Percentiles rank a stretch among this genome's conserved stretches.
phyloP scores from a whole-genome alignment of 83 land plant genomes.

The Picea mariana region DNA sequence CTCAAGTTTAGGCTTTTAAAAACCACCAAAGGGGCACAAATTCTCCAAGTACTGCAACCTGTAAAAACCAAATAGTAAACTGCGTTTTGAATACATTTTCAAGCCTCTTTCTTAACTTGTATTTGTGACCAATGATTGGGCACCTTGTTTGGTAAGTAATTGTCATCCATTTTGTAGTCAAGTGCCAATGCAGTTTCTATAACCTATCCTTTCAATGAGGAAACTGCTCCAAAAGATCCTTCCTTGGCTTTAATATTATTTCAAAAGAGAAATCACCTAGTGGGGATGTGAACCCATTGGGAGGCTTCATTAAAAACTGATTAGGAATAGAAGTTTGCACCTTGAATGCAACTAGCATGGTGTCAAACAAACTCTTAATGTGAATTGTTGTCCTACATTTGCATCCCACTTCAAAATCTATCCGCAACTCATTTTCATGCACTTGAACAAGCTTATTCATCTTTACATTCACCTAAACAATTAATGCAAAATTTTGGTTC shows the following conservation, averaged over 20 bases:
- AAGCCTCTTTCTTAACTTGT: too few species aligned
- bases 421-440: conserved; percentile 43
- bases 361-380: conserved; percentile 42
- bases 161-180: conserved; percentile 6
- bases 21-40: too few species aligned
- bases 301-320: conserved; percentile 48
- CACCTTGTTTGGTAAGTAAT: conserved; percentile 17
- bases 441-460: conserved; percentile 57
- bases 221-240: conserved; percentile 45
- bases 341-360: conserved; percentile 61
- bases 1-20: too few species aligned
- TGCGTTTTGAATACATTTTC: too few species aligned
- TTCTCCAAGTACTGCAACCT: too few species aligned
- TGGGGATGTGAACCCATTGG: conserved; percentile 50
- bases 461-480: not conserved
- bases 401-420: conserved; percentile 46
- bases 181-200: conserved; percentile 35
- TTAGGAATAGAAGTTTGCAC: conserved; percentile 54
- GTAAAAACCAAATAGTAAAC: too few species aligned
- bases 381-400: conserved; percentile 50
- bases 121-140: conserved; percentile 12
- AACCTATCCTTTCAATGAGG: conserved; percentile 52
- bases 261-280: conserved; percentile 42
- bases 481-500: not conserved
- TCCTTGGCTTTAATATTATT: conserved; percentile 57